Percentiles rank a stretch among this genome's conserved stretches.
Evolutionary conservation across 2,329 filamentous ascomycete species (phyloP).

Genomic region (Amauroascus verrucosus): DNA sequence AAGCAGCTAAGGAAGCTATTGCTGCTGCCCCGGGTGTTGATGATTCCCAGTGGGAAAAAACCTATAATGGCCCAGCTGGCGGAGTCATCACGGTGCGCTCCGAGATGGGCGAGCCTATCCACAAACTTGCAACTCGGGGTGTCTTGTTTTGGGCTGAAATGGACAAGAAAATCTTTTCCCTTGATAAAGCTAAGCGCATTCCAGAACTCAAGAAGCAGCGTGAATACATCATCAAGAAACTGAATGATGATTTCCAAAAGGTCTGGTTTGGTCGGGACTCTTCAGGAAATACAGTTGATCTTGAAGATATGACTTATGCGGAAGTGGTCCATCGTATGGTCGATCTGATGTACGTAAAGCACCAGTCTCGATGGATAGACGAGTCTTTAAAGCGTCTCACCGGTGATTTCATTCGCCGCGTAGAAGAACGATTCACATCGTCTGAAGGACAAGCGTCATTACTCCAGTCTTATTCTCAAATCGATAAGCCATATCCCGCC

Average conservation of each 20-base stretch:
- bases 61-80: constrained; percentile 81
- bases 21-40: constrained; percentile 73
- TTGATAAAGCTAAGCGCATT: constrained; percentile 89
- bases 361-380: constrained; percentile 87
- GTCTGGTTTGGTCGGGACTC: constrained; percentile 90
- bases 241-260: constrained; percentile 94
- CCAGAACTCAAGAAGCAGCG: constrained; percentile 79
- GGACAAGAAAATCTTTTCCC: constrained; percentile 94
- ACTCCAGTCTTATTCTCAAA: constrained; percentile 81
- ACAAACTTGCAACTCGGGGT: constrained; percentile 95
- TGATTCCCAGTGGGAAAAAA: constrained; percentile 80
- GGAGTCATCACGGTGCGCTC: constrained; percentile 94
- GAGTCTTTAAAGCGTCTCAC: constrained; percentile 70
- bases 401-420: constrained; percentile 89
- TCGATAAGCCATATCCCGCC: constrained; percentile 68
- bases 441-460: constrained; percentile 61
- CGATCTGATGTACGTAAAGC: constrained; percentile 82
- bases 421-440: constrained; percentile 92
- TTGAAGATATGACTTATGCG: constrained; percentile 92
- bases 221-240: constrained; percentile 85
- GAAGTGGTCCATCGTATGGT: constrained; percentile 81
- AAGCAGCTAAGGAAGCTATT: constrained; percentile 80
- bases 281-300: constrained; percentile 66
- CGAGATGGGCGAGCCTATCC: constrained; percentile 98
- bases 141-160: constrained; percentile 97